Evolutionary conservation across 345 rosid genomes (phyloP).

Genomic region (Eucalyptus coolabah): DNA sequence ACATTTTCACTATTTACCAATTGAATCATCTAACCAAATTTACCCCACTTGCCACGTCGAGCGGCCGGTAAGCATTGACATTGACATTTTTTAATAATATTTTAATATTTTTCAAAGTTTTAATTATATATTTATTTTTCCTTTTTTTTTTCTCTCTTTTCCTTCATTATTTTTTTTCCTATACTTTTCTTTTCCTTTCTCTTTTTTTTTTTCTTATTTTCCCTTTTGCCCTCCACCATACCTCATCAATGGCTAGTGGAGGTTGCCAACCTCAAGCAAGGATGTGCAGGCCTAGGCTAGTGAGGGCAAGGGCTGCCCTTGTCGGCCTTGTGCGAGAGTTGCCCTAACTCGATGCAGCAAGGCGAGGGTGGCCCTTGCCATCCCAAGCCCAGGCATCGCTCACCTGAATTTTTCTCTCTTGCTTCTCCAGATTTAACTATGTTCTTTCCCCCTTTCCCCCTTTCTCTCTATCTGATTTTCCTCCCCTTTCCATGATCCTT

Average conservation of each 20-base stretch:
- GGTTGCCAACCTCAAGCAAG: fast-evolving
- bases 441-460: not conserved
- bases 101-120: fast-evolving
- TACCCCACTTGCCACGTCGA: no score
- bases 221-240: not conserved
- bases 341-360: fast-evolving
- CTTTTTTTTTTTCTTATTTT: no score
- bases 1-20: not conserved
- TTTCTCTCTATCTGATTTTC: not conserved
- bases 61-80: fast-evolving
- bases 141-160: no score
- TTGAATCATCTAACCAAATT: no score
- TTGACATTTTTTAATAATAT: no score
- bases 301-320: not conserved
- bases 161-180: fast-evolving
- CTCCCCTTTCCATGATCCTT: not conserved
- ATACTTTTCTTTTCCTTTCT: fast-evolving
- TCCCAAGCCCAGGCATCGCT: fast-evolving
- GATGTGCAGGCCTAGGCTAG: not conserved
- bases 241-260: not conserved
- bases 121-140: no score
- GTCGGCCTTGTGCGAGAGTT: not conserved
- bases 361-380: not conserved
- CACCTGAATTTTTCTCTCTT: not conserved
- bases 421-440: not conserved